Base-by-base conservation (phyloP, 2,329 filamentous ascomycete species). In the Verticillium klebahnii region DNA sequence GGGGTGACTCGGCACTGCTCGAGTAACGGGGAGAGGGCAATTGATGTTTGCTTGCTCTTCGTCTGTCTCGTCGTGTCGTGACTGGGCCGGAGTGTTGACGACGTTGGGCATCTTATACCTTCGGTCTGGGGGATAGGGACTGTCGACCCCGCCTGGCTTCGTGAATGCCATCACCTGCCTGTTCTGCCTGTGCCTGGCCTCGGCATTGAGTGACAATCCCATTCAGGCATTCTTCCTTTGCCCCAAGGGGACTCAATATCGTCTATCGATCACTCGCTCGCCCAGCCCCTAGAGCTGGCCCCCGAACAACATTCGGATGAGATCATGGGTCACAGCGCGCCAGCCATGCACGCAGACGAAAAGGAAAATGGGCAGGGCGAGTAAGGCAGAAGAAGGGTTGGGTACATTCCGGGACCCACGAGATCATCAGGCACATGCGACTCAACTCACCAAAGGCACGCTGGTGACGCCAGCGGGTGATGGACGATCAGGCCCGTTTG, bases 401-500 rank as follows among this genome's bases (percentile, higher is more conserved):
- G 55, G 34, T 56, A 17, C 31, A 57, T 23, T 23, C 55, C 23
- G 36, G 15, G 31, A 60, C 57, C 54, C 64, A 65, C 63, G 63
- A 37, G 64, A 60, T 60, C 59, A 45, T 29, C 36, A 58, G 34
- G 56, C 57, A 50, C 23, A 58, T 58, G 57, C 25, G 23, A 40
- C 15, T 32, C 19, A 23, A 32, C 31, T 56, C 32, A 36, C n/a
- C 55, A 32, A 14, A 5, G 55, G 55, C 29, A 57, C 36, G 57
- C 62, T 45, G 52, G 60, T 65, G 63, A 65, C 63, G 52, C 56
- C 58, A 59, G 63, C 63, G 62, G 63, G 36, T 64, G 63, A 64
- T 57, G 57, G 58, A 32, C 62, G 60, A 65, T 62, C 60, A 36
- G 62, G 9, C 19, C 45, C 45, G 45, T 52, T 52, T 52, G 19